These are phyloP conservation scores for Raphidocelis subcapitata DNA, from an alignment of 139 green algal genomes.

Conservation along the genomic window DNA sequence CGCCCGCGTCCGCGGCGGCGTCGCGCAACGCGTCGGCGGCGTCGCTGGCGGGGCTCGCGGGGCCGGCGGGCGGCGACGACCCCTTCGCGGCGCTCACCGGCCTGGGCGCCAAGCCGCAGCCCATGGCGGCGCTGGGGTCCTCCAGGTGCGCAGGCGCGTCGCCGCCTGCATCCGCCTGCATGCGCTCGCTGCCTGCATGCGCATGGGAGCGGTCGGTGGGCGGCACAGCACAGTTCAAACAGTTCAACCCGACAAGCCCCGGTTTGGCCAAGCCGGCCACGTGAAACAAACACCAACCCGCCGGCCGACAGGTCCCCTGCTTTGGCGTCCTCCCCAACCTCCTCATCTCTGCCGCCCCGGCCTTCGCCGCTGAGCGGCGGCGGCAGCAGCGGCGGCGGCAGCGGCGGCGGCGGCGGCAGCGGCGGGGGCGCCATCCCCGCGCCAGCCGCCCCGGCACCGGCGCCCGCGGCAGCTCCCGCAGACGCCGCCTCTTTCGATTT, in stretches of 20 bases:
- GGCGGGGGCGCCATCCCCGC: no score
- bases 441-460: background rate
- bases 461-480: background rate
- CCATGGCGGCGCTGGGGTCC: slow-evolving; percentile 19
- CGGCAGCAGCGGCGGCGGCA: background rate
- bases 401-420: background rate
- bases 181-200: no score
- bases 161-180: background rate
- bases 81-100: slow-evolving; percentile 15
- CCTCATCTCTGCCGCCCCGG: background rate
- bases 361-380: background rate
- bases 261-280: no score
- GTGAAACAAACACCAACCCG: no score
- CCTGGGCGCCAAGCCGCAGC: slow-evolving; percentile 13
- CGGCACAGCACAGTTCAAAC: no score
- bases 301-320: no score
- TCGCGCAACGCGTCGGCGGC: no score
- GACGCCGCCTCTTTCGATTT: background rate
- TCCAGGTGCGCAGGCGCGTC: slow-evolving; percentile 1
- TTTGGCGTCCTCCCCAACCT: no score
- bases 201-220: no score
- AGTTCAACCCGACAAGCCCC: no score
- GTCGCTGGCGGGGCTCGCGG: background rate
- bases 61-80: no score
- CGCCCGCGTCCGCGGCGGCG: no score